Conservation (phyloP, 2,329 filamentous ascomycete species). For the Fusarium cicatricum region DNA sequence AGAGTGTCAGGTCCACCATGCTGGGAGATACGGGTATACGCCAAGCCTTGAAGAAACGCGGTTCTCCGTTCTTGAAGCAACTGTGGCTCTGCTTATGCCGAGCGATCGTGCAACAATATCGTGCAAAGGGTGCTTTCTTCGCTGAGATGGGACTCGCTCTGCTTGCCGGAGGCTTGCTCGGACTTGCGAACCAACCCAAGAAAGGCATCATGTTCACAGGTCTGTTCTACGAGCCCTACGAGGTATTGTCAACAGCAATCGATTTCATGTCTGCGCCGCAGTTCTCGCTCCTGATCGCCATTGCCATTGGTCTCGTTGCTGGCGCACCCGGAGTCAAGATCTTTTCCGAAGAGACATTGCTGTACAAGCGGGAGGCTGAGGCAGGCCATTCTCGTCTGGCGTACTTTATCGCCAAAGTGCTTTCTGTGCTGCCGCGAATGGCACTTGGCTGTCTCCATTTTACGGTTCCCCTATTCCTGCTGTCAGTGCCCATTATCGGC, state of each 20-base stretch:
- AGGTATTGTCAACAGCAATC: constrained; percentile 59
- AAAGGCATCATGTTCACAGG: constrained; percentile 63
- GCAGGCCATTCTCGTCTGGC: constrained; percentile 64
- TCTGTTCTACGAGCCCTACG: constrained; percentile 59
- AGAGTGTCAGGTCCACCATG: constrained; percentile 35
- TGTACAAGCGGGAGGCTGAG: constrained; percentile 63
- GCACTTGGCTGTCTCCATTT: constrained; percentile 62
- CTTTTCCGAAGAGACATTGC: constrained; percentile 54
- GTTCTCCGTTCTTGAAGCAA: constrained; percentile 59
- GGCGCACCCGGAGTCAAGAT: constrained; percentile 61
- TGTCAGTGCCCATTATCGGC: constrained; percentile 59
- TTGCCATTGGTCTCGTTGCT: constrained; percentile 64
- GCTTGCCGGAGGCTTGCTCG: constrained; percentile 62
- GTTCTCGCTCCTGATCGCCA: constrained; percentile 60
- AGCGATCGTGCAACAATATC: constrained; percentile 65
- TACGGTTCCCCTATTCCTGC: constrained; percentile 57
- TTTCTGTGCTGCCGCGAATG: constrained; percentile 61
- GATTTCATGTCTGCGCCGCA: constrained; percentile 61
- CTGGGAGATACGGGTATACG: constrained; percentile 48
- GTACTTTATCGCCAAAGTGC: constrained; percentile 64
- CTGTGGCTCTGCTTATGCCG: constrained; percentile 61
- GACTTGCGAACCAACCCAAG: constrained; percentile 58
- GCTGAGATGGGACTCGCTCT: constrained; percentile 63
- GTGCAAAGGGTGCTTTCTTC: constrained; percentile 58
- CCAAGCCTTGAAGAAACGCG: constrained; percentile 57